phyloP scores from a whole-genome alignment of 352 stramenopile species.

The Globisporangium parvum region DNA sequence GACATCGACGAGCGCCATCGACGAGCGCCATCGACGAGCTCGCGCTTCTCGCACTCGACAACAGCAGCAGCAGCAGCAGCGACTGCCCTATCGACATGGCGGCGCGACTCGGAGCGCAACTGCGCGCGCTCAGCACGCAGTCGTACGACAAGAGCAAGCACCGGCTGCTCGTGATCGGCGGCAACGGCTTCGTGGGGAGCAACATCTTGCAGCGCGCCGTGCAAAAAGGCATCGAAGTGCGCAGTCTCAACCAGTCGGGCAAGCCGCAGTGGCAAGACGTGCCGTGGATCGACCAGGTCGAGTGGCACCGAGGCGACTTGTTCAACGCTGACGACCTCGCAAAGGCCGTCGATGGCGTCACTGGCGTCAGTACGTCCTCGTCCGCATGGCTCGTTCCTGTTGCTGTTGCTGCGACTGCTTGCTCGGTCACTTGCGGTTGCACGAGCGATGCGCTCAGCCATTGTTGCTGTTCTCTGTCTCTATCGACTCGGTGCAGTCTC shows the following conservation, averaged over 20 bases:
- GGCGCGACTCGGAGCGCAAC: neutral
- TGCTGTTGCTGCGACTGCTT: neutral
- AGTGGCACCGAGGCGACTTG: conserved; percentile 83
- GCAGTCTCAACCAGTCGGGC: conserved; percentile 79
- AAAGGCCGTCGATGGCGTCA: conserved; percentile 66
- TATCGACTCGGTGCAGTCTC: conserved; percentile 38
- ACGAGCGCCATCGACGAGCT: neutral
- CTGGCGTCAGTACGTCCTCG: conserved; percentile 57
- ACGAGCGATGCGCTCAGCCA: neutral
- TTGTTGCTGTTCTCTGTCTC: neutral
- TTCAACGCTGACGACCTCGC: conserved; percentile 65
- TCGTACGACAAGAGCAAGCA: conserved; percentile 69
- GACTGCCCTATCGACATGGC: neutral
- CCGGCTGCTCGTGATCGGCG: conserved; percentile 78
- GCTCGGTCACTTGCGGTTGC: too few species aligned
- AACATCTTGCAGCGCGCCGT: conserved; percentile 87
- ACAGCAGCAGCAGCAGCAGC: too few species aligned
- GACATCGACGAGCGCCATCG: neutral
- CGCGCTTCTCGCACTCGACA: too few species aligned
- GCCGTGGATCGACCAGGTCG: conserved; percentile 79
- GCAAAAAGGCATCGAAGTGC: conserved; percentile 83
- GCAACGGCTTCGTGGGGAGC: conserved; percentile 87
- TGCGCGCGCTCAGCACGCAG: conserved; percentile 29
- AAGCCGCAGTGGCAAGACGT: conserved; percentile 76
- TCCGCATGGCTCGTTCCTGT: neutral